A percentile compares a stretch with the other conserved stretches of the same genome.
These are phyloP conservation scores for Noccaea bulbosa DNA, from an alignment of 345 rosid genomes.

Conservation along the genomic window DNA sequence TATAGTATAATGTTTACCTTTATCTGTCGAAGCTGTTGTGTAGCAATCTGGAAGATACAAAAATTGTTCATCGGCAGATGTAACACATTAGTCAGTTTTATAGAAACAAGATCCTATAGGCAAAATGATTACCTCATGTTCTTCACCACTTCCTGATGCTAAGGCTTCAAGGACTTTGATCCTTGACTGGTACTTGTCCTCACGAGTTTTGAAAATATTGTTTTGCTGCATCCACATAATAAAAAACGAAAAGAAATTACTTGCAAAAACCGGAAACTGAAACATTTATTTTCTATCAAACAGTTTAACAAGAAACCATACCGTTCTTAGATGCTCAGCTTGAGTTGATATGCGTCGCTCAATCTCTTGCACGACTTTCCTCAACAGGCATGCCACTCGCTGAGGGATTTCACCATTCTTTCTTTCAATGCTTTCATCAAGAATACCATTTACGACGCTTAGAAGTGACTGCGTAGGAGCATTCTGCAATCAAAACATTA, in stretches of 20 bases:
- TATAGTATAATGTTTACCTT: slow-evolving; percentile 51
- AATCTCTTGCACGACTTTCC: slow-evolving; percentile 94
- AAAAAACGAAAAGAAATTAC: slow-evolving; percentile 24
- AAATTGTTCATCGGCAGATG: slow-evolving; percentile 27
- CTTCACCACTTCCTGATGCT: slow-evolving; percentile 72
- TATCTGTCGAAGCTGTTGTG: slow-evolving; percentile 57
- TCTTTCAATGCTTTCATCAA: slow-evolving; percentile 88
- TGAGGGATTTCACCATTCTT: slow-evolving; percentile 82
- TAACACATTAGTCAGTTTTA: slow-evolving; percentile 6
- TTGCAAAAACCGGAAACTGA: slow-evolving; percentile 17
- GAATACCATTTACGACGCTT: slow-evolving; percentile 85
- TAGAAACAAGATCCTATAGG: slow-evolving; percentile 23
- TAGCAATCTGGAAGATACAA: slow-evolving; percentile 45
- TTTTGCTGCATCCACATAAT: slow-evolving; percentile 66
- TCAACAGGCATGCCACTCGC: slow-evolving; percentile 82
- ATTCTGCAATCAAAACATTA: slow-evolving; percentile 56
- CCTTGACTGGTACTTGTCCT: slow-evolving; percentile 85
- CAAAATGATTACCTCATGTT: slow-evolving; percentile 57
- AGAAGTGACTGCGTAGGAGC: slow-evolving; percentile 94
- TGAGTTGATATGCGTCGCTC: slow-evolving; percentile 97
- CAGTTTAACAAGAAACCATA: slow-evolving; percentile 37
- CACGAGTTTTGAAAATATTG: slow-evolving; percentile 81
- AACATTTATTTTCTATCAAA: not conserved
- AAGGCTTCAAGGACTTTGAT: slow-evolving; percentile 89
- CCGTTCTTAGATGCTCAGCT: slow-evolving; percentile 92